Evolutionary conservation across 192 early-diverging fungal genomes (phyloP).

Genomic region (Coemansia sp.): DNA sequence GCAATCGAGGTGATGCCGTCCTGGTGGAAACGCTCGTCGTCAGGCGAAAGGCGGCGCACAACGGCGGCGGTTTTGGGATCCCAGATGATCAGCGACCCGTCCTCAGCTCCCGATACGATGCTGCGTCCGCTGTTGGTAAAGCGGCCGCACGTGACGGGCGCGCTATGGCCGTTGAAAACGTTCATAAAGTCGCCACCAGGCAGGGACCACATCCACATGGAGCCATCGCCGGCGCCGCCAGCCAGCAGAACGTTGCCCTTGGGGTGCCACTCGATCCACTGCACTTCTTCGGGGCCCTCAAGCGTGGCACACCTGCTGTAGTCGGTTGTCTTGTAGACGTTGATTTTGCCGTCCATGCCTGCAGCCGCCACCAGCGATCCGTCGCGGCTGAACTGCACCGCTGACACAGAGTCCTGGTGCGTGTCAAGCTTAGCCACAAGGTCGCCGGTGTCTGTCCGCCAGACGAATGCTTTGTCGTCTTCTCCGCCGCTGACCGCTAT

Average conservation of each 20-base stretch:
- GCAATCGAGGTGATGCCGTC: constrained; percentile 76
- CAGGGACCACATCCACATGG: constrained; percentile 96
- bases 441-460: constrained; percentile 84
- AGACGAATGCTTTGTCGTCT: constrained; percentile 90
- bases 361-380: constrained; percentile 86
- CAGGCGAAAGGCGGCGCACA: constrained; percentile 61
- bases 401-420: constrained; percentile 86
- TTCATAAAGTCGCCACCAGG: constrained; percentile 91
- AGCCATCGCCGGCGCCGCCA: constrained; percentile 79
- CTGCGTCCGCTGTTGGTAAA: constrained; percentile 91
- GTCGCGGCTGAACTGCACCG: constrained; percentile 79
- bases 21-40: constrained; percentile 86
- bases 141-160: constrained; percentile 79
- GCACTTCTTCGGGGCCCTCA: constrained; percentile 90
- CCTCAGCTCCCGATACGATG: constrained; percentile 83
- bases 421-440: constrained; percentile 65
- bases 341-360: constrained; percentile 95
- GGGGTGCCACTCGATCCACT: constrained; percentile 97
- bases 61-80: constrained; percentile 88
- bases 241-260: constrained; percentile 88
- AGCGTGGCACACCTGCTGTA: constrained; percentile 47
- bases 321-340: constrained; percentile 45
- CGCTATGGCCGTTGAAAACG: constrained; percentile 89
- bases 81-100: constrained; percentile 85
- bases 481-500: constrained; percentile 86